A percentile compares a stretch with the other conserved stretches of the same genome.
Conservation (phyloP, 306 rosid genomes). For the Quercus variabilis region DNA sequence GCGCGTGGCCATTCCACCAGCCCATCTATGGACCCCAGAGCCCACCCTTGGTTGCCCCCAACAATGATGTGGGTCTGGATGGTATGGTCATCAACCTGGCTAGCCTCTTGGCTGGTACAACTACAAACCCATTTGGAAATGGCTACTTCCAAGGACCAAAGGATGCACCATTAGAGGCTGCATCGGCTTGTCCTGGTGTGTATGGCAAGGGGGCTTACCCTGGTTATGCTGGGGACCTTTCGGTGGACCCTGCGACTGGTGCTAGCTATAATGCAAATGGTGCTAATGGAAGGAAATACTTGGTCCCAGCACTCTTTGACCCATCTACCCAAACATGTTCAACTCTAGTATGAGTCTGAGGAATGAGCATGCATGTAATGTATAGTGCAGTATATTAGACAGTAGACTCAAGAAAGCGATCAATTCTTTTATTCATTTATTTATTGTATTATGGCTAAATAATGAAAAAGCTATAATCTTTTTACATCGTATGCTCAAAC, state of each 20-base stretch:
- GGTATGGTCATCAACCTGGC: conserved; percentile 62
- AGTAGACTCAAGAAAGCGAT: background rate
- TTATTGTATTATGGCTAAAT: background rate
- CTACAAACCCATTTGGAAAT: conserved; percentile 37
- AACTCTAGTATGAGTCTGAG: conserved; percentile 34
- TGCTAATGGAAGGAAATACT: conserved; percentile 42
- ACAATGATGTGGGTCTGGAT: conserved; percentile 68
- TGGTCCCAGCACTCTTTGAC: conserved; percentile 57
- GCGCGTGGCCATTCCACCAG: conserved; percentile 70
- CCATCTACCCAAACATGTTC: conserved; percentile 52
- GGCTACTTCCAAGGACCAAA: no score
- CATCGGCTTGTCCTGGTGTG: conserved; percentile 53
- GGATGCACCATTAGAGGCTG: no score
- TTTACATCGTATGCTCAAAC: background rate
- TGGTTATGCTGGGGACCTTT: conserved; percentile 46
- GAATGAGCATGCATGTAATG: no score
- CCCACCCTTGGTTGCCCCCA: conserved; percentile 50
- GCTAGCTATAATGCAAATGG: conserved; percentile 61
- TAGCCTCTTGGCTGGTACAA: conserved; percentile 47
- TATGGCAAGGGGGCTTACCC: conserved; percentile 63
- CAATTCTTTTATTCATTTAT: conserved; percentile 18
- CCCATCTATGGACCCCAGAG: conserved; percentile 57
- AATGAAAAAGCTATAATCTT: background rate
- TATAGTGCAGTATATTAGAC: background rate
- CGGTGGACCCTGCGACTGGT: conserved; percentile 37